phyloP scores from a whole-genome alignment of 257 asterid genomes.

The Apocynum venetum region DNA sequence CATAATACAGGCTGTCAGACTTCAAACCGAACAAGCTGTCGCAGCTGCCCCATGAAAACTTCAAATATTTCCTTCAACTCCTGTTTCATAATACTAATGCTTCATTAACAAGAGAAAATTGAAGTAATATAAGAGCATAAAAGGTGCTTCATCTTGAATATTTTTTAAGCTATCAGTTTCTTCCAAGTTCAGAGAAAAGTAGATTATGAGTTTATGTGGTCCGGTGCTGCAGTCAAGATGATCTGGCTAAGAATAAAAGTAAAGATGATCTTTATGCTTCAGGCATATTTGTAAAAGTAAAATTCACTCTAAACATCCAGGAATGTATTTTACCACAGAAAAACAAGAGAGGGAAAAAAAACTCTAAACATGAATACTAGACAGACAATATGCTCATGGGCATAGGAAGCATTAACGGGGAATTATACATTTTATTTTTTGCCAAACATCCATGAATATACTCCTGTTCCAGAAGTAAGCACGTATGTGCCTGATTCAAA shows the following conservation, averaged over 20 bases:
- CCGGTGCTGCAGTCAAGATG: not conserved
- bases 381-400: not conserved
- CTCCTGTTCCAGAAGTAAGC: not conserved
- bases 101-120: not conserved
- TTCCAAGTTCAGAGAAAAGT: not conserved
- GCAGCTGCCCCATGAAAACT: conserved; percentile 79
- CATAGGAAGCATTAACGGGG: not conserved
- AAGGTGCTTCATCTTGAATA: not conserved
- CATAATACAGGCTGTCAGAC: conserved; percentile 50
- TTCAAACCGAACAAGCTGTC: conserved; percentile 93
- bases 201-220: not conserved
- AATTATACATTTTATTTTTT: not conserved
- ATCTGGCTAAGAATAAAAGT: not conserved
- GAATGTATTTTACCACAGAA: not conserved
- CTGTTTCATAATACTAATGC: conserved; percentile 43
- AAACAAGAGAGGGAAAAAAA: not conserved
- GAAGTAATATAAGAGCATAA: not conserved
- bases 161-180: not conserved
- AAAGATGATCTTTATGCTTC: not conserved
- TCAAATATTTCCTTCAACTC: conserved; percentile 61
- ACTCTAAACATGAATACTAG: not conserved
- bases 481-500: not conserved
- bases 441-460: not conserved
- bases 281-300: not conserved
- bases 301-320: not conserved